A percentile compares a stretch with the other conserved stretches of the same genome.
Evolutionary conservation across 345 rosid genomes (phyloP).

Genomic region (Lepidium didymum): DNA sequence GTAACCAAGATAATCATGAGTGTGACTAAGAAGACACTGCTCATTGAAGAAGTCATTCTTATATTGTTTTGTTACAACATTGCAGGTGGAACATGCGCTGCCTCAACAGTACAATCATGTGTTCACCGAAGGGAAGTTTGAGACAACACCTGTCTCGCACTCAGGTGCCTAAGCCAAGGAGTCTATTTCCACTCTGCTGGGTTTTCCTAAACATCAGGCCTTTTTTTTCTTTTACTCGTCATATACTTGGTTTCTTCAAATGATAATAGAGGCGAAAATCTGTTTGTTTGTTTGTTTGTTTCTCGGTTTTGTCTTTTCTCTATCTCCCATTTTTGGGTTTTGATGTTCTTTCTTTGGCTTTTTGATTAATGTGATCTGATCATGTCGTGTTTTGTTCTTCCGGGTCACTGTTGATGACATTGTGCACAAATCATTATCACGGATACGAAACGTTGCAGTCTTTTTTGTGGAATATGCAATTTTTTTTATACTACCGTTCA

Average conservation of each 20-base stretch:
- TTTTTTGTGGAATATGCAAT: background rate
- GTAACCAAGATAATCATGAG: background rate
- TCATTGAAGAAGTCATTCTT: background rate
- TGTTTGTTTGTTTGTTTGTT: slow-evolving; percentile 17
- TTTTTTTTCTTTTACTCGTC: background rate
- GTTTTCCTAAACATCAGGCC: slow-evolving; percentile 13
- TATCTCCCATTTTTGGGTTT: slow-evolving; percentile 6
- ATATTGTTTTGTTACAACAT: slow-evolving; percentile 9
- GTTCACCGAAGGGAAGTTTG: slow-evolving; percentile 62
- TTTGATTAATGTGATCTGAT: background rate
- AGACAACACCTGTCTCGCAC: slow-evolving; percentile 88
- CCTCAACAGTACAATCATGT: slow-evolving; percentile 76
- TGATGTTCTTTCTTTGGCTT: background rate
- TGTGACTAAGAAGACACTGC: background rate
- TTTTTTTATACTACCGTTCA: no score
- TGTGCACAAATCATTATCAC: slow-evolving; percentile 6
- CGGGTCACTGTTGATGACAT: background rate
- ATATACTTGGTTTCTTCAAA: slow-evolving; percentile 13
- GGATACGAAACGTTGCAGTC: slow-evolving; percentile 5
- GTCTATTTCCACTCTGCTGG: background rate
- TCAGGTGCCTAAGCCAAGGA: slow-evolving; percentile 72
- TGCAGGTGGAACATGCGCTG: slow-evolving; percentile 80
- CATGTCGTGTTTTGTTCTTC: slow-evolving; percentile 7
- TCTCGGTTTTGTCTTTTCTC: background rate
- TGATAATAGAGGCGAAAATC: slow-evolving; percentile 9